Percentiles rank a stretch among this genome's conserved stretches.
phyloP scores from a whole-genome alignment of 1,284 basidiomycete genomes.

The Tetrapyrgos nigripes region DNA sequence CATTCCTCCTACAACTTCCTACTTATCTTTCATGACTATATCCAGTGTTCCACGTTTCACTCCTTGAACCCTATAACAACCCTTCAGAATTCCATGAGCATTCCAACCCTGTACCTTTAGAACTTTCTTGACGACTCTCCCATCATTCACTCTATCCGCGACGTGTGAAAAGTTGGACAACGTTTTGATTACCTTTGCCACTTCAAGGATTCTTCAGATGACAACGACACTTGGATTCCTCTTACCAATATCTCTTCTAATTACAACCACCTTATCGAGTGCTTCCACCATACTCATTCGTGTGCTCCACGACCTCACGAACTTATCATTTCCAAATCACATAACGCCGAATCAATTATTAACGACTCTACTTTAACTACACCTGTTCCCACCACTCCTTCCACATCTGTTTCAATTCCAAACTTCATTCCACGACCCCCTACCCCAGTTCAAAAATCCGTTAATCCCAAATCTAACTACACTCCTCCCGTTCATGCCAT shows the following conservation, averaged over 20 bases:
- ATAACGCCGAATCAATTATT: no score
- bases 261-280: no score
- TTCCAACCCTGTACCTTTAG: conserved; percentile 25
- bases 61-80: conserved; percentile 40
- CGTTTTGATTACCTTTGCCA: conserved; percentile 38
- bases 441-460: conserved; percentile 12
- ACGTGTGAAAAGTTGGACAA: conserved; percentile 34
- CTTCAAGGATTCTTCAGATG: no score
- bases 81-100: conserved; percentile 28
- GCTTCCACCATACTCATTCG: conserved; percentile 30
- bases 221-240: no score
- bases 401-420: no score
- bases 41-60: conserved; percentile 48
- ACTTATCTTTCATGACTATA: conserved; percentile 39
- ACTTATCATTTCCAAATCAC: conserved; percentile 1
- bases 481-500: conserved; percentile 27
- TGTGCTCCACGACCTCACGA: conserved; percentile 30
- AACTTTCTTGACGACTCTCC: conserved; percentile 17
- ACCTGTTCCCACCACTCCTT: no score
- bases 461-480: conserved; percentile 21
- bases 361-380: no score
- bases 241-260: no score
- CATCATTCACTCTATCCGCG: no score
- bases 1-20: no score
- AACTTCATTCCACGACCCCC: background rate